Evolutionary conservation across 1,139 yeast species (phyloP).

Genomic region (Taphrina pruni): DNA sequence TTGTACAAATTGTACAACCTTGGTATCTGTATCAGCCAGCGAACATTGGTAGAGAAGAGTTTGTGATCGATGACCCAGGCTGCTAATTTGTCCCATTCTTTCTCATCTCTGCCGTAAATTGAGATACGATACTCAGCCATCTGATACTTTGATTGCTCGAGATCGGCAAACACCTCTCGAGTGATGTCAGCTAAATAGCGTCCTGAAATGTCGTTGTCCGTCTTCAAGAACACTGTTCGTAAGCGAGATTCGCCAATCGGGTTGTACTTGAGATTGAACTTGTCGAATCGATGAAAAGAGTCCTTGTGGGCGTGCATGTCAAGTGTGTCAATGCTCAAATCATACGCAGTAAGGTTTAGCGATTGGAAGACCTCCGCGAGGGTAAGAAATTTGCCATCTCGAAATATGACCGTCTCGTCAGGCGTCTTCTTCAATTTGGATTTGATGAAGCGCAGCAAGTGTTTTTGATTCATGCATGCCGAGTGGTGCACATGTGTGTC

Average conservation of each 20-base stretch:
- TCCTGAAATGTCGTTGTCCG: slow-evolving; percentile 91
- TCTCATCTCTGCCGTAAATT: slow-evolving; percentile 82
- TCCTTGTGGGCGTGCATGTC: slow-evolving; percentile 99
- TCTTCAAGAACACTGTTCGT: slow-evolving; percentile 91
- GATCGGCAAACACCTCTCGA: slow-evolving; percentile 81
- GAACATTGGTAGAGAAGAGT: slow-evolving; percentile 86
- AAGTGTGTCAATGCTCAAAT: slow-evolving; percentile 90
- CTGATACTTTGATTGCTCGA: slow-evolving; percentile 93
- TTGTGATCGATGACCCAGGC: slow-evolving; percentile 94
- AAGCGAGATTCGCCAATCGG: slow-evolving; percentile 98
- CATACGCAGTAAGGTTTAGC: slow-evolving; percentile 88
- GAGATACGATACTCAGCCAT: slow-evolving; percentile 96
- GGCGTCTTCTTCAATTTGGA: slow-evolving; percentile 82
- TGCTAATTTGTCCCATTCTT: slow-evolving; percentile 96
- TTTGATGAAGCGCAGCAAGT: slow-evolving; percentile 88
- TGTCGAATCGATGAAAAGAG: slow-evolving; percentile 96
- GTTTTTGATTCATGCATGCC: slow-evolving; percentile 99
- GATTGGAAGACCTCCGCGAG: slow-evolving; percentile 87
- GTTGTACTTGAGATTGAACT: slow-evolving; percentile 94
- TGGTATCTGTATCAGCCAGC: slow-evolving; percentile 97
- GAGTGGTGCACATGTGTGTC: slow-evolving; percentile 99
- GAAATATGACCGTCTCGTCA: slow-evolving; percentile 84
- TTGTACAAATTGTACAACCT: slow-evolving; percentile 89
- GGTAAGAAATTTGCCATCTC: slow-evolving; percentile 91
- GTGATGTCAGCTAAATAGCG: slow-evolving; percentile 90